phyloP scores from a whole-genome alignment of 2,329 filamentous ascomycete genomes.

The Phaeophleospora eucalypticola region DNA sequence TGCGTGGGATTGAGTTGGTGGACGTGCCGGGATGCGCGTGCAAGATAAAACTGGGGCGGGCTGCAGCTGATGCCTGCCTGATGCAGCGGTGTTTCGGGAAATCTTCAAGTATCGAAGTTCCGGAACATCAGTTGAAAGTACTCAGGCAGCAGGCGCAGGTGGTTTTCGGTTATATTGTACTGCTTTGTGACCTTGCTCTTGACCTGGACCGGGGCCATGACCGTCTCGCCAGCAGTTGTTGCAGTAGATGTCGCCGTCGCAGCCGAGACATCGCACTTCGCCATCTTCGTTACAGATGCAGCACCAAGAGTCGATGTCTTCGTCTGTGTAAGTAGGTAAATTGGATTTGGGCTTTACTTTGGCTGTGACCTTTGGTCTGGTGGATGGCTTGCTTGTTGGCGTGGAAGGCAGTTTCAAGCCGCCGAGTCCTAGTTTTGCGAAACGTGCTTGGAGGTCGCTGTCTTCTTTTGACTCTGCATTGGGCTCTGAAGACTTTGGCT shows the following conservation, averaged over 20 bases:
- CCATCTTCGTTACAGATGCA: slow-evolving; percentile 78
- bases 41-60: background rate
- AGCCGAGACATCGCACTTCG: slow-evolving; percentile 67
- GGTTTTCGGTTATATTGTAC: slow-evolving; percentile 36
- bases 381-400: slow-evolving; percentile 41
- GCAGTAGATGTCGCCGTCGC: slow-evolving; percentile 70
- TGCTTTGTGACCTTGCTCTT: slow-evolving; percentile 66
- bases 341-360: slow-evolving; percentile 29
- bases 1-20: background rate
- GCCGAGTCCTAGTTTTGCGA: slow-evolving; percentile 43
- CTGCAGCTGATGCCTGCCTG: background rate
- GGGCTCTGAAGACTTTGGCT: background rate
- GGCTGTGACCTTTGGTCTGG: slow-evolving; percentile 22
- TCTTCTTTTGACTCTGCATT: slow-evolving; percentile 34
- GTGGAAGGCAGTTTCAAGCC: slow-evolving; percentile 44
- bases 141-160: slow-evolving; percentile 4
- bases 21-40: background rate
- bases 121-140: background rate
- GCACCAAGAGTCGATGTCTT: slow-evolving; percentile 74
- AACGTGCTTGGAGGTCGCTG: slow-evolving; percentile 43
- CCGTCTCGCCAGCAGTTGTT: slow-evolving; percentile 75
- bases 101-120: background rate
- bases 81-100: background rate
- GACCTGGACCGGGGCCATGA: slow-evolving; percentile 66
- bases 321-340: slow-evolving; percentile 53